Conservation (phyloP, 768 basidiomycete genomes). For the Podaxis mareebaensis region DNA sequence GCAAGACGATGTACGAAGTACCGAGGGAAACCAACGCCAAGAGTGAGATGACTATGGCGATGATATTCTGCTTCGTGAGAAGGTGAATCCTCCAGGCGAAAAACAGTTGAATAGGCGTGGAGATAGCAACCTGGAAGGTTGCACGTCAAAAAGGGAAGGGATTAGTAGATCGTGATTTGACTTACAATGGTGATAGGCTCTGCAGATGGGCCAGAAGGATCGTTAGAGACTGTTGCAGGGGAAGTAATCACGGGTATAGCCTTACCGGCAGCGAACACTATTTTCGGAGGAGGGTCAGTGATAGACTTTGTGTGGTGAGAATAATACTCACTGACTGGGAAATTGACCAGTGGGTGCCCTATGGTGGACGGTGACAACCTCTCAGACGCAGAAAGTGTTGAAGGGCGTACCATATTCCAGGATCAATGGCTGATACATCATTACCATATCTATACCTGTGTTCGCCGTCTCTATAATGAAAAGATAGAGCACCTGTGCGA, state of each 20-base stretch:
- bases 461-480: slow-evolving; percentile 45
- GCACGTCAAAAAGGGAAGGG: background rate
- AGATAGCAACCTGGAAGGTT: slow-evolving; percentile 37
- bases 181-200: slow-evolving; percentile 36
- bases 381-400: slow-evolving; percentile 5
- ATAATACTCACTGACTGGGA: slow-evolving; percentile 31
- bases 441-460: slow-evolving; percentile 43
- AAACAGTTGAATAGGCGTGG: slow-evolving; percentile 49
- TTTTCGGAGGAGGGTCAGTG: background rate
- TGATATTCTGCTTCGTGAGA: slow-evolving; percentile 38
- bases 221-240: too few relatives aligned
- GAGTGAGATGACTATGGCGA: slow-evolving; percentile 31
- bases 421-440: slow-evolving; percentile 50
- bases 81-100: slow-evolving; percentile 44
- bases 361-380: background rate
- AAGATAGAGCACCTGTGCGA: slow-evolving; percentile 38
- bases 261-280: slow-evolving; percentile 34
- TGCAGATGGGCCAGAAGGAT: slow-evolving; percentile 8
- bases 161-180: background rate
- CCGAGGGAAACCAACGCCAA: slow-evolving; percentile 38
- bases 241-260: background rate
- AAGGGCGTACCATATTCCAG: slow-evolving; percentile 30
- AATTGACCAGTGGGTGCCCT: slow-evolving; percentile 33
- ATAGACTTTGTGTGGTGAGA: background rate
- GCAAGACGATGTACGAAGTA: slow-evolving; percentile 18